Conservation (phyloP, 2,329 filamentous ascomycete genomes). For the Neonectria coccinea region DNA sequence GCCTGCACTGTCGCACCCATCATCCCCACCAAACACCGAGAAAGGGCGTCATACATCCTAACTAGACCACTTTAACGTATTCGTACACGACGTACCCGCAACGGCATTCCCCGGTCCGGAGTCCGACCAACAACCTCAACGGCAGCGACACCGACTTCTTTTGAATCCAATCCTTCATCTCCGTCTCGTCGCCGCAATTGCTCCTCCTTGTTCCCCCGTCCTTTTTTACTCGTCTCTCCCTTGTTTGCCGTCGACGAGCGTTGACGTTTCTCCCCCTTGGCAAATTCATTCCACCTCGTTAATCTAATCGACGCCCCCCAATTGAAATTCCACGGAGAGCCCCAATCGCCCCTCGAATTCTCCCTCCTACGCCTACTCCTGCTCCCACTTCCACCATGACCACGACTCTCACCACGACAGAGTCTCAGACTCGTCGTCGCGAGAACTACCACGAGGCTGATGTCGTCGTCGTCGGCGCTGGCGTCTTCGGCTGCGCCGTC, state of each 20-base stretch:
- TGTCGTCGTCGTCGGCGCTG: constrained; percentile 91
- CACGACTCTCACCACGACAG: constrained; percentile 49
- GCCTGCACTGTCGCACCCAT: constrained; percentile 5
- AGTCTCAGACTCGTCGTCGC: constrained; percentile 62
- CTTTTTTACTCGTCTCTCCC: constrained; percentile 3
- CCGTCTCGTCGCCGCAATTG: constrained; percentile 12
- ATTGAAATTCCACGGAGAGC: constrained; percentile 12
- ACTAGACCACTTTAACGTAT: neutral
- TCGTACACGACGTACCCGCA: constrained; percentile 33
- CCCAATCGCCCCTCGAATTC: constrained; percentile 34
- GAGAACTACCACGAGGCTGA: constrained; percentile 75
- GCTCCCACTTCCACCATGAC: constrained; percentile 47
- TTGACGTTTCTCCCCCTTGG: constrained; percentile 1
- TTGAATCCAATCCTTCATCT: constrained; percentile 20
- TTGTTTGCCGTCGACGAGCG: constrained; percentile 9
- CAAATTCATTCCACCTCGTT: neutral
- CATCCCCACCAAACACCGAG: constrained; percentile 1
- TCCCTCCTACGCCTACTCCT: constrained; percentile 19
- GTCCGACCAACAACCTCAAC: constrained; percentile 24
- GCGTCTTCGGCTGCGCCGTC: constrained; percentile 87
- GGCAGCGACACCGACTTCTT: constrained; percentile 20
- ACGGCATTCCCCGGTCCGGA: constrained; percentile 38
- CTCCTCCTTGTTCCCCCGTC: constrained; percentile 2
- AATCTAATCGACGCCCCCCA: constrained; percentile 12
- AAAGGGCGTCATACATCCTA: neutral